These are phyloP conservation scores for Cephalotrichum gorgonifer DNA, from an alignment of 2,329 filamentous ascomycete species.

Conservation along the genomic window DNA sequence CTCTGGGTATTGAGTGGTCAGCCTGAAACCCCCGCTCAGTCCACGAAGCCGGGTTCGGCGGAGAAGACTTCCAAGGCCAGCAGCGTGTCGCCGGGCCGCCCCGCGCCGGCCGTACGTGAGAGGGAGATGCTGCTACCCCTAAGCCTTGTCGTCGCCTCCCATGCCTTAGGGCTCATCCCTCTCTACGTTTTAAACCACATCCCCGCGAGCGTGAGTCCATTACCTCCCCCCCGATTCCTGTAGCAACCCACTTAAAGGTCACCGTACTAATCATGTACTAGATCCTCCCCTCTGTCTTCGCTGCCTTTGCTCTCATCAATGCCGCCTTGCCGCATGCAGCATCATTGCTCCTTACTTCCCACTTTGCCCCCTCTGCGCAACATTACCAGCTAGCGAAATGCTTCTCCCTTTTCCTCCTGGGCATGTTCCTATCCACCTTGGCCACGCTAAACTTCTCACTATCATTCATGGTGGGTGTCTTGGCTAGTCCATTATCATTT, in stretches of 20 bases:
- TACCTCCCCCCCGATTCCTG: background rate
- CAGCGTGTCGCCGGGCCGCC: background rate
- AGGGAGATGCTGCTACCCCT: conserved; percentile 65
- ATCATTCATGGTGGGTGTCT: conserved; percentile 71
- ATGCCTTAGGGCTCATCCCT: conserved; percentile 70
- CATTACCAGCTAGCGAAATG: conserved; percentile 75
- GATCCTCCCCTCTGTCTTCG: conserved; percentile 51
- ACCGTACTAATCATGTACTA: conserved; percentile 18
- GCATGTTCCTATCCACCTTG: conserved; percentile 83
- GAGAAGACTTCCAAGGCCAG: background rate
- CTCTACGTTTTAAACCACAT: conserved; percentile 79
- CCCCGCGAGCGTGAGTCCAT: conserved; percentile 46
- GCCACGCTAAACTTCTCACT: conserved; percentile 95
- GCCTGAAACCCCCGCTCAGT: background rate
- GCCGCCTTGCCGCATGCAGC: conserved; percentile 45
- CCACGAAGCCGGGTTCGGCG: background rate
- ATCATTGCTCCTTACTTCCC: conserved; percentile 40
- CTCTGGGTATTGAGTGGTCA: conserved; percentile 87
- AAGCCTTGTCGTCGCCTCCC: conserved; percentile 58
- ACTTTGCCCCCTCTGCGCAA: conserved; percentile 48
- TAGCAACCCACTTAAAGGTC: background rate
- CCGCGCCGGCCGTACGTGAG: conserved; percentile 30
- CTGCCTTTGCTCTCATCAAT: conserved; percentile 44
- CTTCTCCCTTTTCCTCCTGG: conserved; percentile 84
- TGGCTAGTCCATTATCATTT: conserved; percentile 73